Conservation (phyloP, 495 filamentous ascomycete genomes). For the Tuber indicum region DNA sequence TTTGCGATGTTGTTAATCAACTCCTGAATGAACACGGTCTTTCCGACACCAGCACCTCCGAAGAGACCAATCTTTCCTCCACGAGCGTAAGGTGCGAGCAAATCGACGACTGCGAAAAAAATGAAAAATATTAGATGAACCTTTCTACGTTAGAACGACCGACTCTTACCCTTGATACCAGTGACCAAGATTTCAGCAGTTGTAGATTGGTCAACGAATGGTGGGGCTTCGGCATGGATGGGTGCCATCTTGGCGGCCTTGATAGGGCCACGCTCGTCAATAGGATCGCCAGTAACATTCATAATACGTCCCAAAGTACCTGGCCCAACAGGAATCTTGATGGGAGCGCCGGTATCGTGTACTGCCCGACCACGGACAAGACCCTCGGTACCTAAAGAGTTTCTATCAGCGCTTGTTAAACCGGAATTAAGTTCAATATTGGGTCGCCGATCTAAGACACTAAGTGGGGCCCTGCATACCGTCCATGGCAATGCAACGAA, state of each 20-base stretch:
- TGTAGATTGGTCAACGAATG: constrained; percentile 91
- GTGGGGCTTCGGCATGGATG: constrained; percentile 89
- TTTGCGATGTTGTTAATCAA: constrained; percentile 99
- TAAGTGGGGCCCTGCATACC: constrained; percentile 57
- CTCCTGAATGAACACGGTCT: constrained; percentile 99
- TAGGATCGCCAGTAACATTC: constrained; percentile 99
- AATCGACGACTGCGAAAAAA: constrained; percentile 66
- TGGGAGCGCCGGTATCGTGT: constrained; percentile 84
- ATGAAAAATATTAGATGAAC: constrained; percentile 25
- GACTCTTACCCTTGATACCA: constrained; percentile 72
- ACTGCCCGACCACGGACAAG: constrained; percentile 82
- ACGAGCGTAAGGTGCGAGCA: constrained; percentile 97
- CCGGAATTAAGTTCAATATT: not conserved
- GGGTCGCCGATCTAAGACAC: constrained; percentile 14
- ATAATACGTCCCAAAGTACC: constrained; percentile 97
- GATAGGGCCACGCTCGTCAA: constrained; percentile 98
- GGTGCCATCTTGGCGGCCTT: constrained; percentile 78
- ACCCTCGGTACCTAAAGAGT: constrained; percentile 84
- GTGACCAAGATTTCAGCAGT: constrained; percentile 92
- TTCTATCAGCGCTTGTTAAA: constrained; percentile 15
- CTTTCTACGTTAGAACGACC: constrained; percentile 8
- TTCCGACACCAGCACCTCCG: constrained; percentile 99
- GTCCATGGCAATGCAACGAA: constrained; percentile 99
- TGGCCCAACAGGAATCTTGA: constrained; percentile 93
- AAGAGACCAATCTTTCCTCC: constrained; percentile 99